These are phyloP conservation scores for Penicillium simplicissimum DNA, from an alignment of 495 filamentous ascomycete genomes.

Conservation along the genomic window DNA sequence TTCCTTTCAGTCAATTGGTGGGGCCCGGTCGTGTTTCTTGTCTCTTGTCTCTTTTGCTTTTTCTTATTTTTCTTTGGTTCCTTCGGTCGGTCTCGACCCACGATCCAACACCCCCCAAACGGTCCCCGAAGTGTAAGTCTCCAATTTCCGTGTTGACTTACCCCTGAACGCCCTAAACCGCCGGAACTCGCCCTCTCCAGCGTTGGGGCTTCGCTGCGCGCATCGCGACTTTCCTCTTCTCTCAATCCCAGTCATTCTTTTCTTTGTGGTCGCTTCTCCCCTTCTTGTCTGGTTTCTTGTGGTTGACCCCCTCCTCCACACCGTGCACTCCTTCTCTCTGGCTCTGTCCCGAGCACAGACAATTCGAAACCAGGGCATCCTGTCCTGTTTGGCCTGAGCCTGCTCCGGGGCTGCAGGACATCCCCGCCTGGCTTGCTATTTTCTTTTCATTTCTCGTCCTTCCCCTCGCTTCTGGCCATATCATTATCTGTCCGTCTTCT, in stretches of 20 bases:
- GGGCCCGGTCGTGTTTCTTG: not conserved
- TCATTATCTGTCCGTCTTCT: slow-evolving; percentile 20
- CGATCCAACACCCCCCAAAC: not conserved
- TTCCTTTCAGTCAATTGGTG: not conserved
- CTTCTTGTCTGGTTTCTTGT: not conserved
- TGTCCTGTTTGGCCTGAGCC: slow-evolving; percentile 22
- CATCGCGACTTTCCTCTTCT: not conserved
- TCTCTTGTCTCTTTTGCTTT: too few species aligned
- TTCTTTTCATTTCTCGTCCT: slow-evolving; percentile 15
- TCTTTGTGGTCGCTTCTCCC: not conserved
- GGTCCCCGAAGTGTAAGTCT: not conserved
- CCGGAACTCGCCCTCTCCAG: not conserved
- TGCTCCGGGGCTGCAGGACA: slow-evolving; percentile 42
- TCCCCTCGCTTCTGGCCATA: slow-evolving; percentile 8
- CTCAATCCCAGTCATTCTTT: not conserved
- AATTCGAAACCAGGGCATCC: slow-evolving; percentile 15
- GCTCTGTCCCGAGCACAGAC: slow-evolving; percentile 20
- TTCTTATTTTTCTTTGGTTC: not conserved
- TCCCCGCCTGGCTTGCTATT: slow-evolving; percentile 27
- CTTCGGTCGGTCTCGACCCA: slow-evolving; percentile 20
- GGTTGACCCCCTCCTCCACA: slow-evolving; percentile 9
- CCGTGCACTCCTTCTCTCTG: not conserved
- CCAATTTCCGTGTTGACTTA: slow-evolving; percentile 9
- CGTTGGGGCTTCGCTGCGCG: not conserved
- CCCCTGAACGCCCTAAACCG: slow-evolving; percentile 16